phyloP scores from a whole-genome alignment of 2,329 filamentous ascomycete genomes.

The Hypoxylon sp. region DNA sequence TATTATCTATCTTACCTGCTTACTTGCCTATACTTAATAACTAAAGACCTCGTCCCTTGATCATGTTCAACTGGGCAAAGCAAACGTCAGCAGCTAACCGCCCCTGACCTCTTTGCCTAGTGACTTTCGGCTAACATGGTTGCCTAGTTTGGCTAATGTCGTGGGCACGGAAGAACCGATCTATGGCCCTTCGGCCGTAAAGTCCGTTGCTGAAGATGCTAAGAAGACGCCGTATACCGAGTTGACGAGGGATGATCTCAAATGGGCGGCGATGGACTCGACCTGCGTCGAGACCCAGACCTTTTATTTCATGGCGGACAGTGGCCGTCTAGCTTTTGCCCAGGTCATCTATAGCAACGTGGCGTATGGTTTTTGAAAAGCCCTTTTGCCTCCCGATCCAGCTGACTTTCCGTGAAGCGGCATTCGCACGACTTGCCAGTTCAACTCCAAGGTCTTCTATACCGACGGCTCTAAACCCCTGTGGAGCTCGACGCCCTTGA shows the following conservation, averaged over 20 bases:
- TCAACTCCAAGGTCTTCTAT: constrained; percentile 94
- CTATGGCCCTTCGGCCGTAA: constrained; percentile 90
- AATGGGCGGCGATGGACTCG: constrained; percentile 84
- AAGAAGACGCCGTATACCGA: constrained; percentile 84
- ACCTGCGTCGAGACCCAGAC: constrained; percentile 95
- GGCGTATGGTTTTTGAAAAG: constrained; percentile 70
- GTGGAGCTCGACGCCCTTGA: constrained; percentile 86
- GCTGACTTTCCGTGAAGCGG: constrained; percentile 69
- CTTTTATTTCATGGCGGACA: constrained; percentile 89
- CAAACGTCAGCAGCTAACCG: constrained; percentile 74
- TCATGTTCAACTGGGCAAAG: constrained; percentile 95
- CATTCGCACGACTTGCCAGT: constrained; percentile 90
- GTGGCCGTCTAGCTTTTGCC: constrained; percentile 79
- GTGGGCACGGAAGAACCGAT: constrained; percentile 96
- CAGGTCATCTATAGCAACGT: constrained; percentile 99
- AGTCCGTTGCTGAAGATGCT: constrained; percentile 85
- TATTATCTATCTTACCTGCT: constrained; percentile 23
- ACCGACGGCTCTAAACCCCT: constrained; percentile 78
- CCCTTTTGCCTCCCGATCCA: constrained; percentile 27
- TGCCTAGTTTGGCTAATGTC: constrained; percentile 76
- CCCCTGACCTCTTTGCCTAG: constrained; percentile 40
- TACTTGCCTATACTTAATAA: constrained; percentile 30
- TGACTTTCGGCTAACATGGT: constrained; percentile 46
- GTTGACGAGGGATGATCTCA: constrained; percentile 80
- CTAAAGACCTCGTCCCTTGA: constrained; percentile 44